Evolutionary conservation across 495 filamentous ascomycete species (phyloP), one percentile per base, ranked within the genome.

Genomic region (Hyaloscypha bicolor): DNA sequence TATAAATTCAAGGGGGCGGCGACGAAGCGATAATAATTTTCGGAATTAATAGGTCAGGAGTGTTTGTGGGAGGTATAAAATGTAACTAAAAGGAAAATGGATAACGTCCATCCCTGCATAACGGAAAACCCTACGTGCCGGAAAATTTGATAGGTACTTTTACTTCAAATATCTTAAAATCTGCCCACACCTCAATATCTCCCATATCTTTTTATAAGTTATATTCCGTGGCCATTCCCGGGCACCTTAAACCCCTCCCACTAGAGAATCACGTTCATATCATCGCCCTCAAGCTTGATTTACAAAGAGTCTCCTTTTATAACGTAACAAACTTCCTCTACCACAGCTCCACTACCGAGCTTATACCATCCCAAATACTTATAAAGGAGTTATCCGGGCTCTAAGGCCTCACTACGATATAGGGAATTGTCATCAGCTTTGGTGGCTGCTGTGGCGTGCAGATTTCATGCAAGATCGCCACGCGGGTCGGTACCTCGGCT

Each of bases 1-100:
- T 25, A 25, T 25, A 25, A 25, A 25, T 37, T 52, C 45, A 29
- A n/a, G 1, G 1, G 56, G 52, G 61, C 32, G 29, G 45, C 45
- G 31, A 62, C 55, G 31, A 16, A 31, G 61, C 61, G 35, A 66
- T 21, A 29, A 31, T 42, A 66, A 31, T 59, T 58, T 61, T 66
- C 52, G 31, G 55, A 16, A 60, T 32, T 19, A 63, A 21, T 63
- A 14, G 21, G 35, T 37, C 2, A n/a, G n/a, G n/a, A n/a, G n/a
- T n/a, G n/a, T n/a, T n/a, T n/a, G n/a, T n/a, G n/a, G n/a, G n/a
- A n/a, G n/a, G n/a, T n/a, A n/a, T n/a, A n/a, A n/a, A n/a, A n/a
- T n/a, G n/a, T n/a, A n/a, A n/a, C n/a, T n/a, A n/a, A n/a, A n/a
- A n/a, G n/a, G n/a, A n/a, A n/a, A n/a, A n/a, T n/a, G n/a, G n/a